A percentile compares a stretch with the other conserved stretches of the same genome.
Evolutionary conservation across 1,284 basidiomycete species (phyloP).

Genomic region (Termitomyces sp.): DNA sequence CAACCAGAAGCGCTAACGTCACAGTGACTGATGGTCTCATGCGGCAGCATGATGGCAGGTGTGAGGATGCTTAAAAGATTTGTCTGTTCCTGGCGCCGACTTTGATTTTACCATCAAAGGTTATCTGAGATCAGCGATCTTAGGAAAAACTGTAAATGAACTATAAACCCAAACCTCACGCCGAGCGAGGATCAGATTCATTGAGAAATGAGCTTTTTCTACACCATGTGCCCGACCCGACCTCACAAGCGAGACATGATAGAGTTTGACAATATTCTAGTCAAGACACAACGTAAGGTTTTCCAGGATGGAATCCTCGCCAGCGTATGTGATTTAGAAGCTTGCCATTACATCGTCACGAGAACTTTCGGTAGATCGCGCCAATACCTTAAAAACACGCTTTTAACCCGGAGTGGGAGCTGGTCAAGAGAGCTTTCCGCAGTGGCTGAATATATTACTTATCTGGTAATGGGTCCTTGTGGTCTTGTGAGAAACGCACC

Average conservation of each 20-base stretch:
- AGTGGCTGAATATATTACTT: not conserved
- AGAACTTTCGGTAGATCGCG: constrained; percentile 6
- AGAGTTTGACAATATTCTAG: not conserved
- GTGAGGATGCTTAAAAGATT: constrained; percentile 25
- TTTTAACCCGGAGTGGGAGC: not conserved
- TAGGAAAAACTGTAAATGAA: constrained; percentile 24
- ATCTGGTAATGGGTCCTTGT: not conserved
- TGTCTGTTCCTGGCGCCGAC: constrained; percentile 34
- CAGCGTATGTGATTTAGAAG: not conserved
- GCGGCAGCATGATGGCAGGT: constrained; percentile 33
- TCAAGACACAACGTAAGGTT: not conserved
- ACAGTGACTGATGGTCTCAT: constrained; percentile 30
- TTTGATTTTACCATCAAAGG: constrained; percentile 29
- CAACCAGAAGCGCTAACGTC: constrained; percentile 19
- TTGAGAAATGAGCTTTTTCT: not conserved
- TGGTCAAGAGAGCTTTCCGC: not conserved
- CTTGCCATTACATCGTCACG: constrained; percentile 2
- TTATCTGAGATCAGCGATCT: constrained; percentile 36
- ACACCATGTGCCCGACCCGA: not conserved
- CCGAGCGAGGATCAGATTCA: not conserved
- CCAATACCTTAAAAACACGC: not conserved
- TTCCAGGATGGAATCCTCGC: not conserved
- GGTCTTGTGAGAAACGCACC: not conserved
- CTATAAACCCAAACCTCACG: constrained; percentile 20
- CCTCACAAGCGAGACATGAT: not conserved